Base-by-base conservation (phyloP, 345 rosid genomes). In the Aurinia saxatilis region DNA sequence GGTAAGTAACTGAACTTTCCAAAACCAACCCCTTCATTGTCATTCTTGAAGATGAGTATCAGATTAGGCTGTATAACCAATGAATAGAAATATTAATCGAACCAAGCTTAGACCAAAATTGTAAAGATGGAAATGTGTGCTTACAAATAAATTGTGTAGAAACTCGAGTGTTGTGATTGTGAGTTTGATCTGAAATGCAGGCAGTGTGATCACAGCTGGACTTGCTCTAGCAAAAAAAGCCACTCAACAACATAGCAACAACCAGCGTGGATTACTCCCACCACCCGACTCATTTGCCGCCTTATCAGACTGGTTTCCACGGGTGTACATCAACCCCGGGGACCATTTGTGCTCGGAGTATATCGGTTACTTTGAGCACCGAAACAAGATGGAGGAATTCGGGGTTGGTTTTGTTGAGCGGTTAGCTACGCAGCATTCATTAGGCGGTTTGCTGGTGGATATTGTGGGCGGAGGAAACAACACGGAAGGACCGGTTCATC, bases 291-390 rank as follows among this genome's bases (percentile, higher is more conserved):
- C 80, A 12, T 95, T 95, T 65, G 19, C 60, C 0, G 71, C 79
- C 15, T 54, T 90, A 29, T 74, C 93, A 3, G 78, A 73, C 1
- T 95, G 95, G 97, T 51, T 75, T 39, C 99, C 93, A 1, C 60
- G 60, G 66, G 56, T 88, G 1, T 86, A 67, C 45, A 86, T 88
- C 53, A 83, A 90, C 63, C 84, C 77, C 0, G 77, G 60, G 0
- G 99, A 95, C 70, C 83, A 82, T 50, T 21, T 95, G 14, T 84
- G 97, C 72, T 82, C 96, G 0, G 97, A 87, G 72, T 93, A 80
- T 31, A 48, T 87, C 4, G 95, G 97, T 7, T 93, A 87, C 64
- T 90, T 93, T 14, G 95, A 86, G 59, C 97, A 93, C 50, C 77
- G 97, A 69, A 80, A 83, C 61, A 84, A 76, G 77, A 90, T 93